Evolutionary conservation across 176 grass and related monocot species (phyloP), one percentile per base, ranked within the genome.

Genomic region (Dendrocalamus sinicus): DNA sequence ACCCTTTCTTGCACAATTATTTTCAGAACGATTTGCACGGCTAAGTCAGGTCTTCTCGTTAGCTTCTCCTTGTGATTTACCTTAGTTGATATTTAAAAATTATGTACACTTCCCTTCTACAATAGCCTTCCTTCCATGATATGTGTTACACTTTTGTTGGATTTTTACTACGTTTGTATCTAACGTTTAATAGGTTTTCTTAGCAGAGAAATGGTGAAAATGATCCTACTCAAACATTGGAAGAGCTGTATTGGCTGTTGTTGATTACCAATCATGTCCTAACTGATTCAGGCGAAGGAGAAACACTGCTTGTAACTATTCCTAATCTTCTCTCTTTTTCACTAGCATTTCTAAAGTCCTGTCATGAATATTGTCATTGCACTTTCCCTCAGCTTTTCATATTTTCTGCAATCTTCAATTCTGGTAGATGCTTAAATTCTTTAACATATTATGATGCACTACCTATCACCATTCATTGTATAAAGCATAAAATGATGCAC

Each of bases 221-320:
- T 84, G 96, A 98, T 70, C 91, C 88, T 78, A 98, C 96, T 75
- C 89, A 82, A 87, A 95, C 89, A 66, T 84, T 95, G 61, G 96
- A 98, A 75, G 93, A 98, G 89, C 84, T 98, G 20, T 95, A 98
- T 87, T 98, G 96, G 96, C 86, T 98, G 37, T 89, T 98, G 82
- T 80, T 98, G 77, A 90, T 98, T 75, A 91, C 96, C 47, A 94
- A 93, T 71, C 96, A 98, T 85, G 96, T 98, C 71, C 89, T 98
- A 73, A 95, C 96, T 92, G 96, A 98, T 89, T 94, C 96, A 70
- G 93, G 96, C 19, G 96, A 95, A 86, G 96, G 96, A 84, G 96
- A 98, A 89, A 95, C 93, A 84, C 85, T 94, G 57, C 93, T 98
- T 75, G 96, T 98, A 98, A 92, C 65, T 93, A 90, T 50, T 68